A percentile compares a stretch with the other conserved stretches of the same genome.
These are phyloP conservation scores for Funneliformis caledonium DNA, from an alignment of 371 early-diverging fungal species.

Conservation along the genomic window DNA sequence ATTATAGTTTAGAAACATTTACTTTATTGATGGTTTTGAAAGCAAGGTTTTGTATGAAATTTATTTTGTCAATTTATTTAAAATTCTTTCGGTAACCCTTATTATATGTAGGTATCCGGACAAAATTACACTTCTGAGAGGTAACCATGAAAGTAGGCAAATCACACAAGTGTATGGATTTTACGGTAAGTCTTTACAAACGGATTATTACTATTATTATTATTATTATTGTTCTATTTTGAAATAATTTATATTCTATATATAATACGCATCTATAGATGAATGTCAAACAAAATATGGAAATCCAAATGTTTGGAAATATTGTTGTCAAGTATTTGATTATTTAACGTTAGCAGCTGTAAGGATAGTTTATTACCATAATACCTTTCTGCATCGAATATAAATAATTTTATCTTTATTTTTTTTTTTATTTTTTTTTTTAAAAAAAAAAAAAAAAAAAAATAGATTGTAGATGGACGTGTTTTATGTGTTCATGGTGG, in stretches of 20 bases:
- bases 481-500: slow-evolving; percentile 99
- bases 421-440: neutral
- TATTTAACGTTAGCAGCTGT: slow-evolving; percentile 97
- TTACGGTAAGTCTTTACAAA: slow-evolving; percentile 67
- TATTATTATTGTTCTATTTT: neutral
- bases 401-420: neutral
- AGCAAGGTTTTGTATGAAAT: slow-evolving; percentile 66
- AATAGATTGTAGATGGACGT: slow-evolving; percentile 84
- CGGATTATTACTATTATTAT: slow-evolving; percentile 29
- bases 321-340: slow-evolving; percentile 99
- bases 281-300: slow-evolving; percentile 98
- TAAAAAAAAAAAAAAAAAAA: neutral
- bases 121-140: slow-evolving; percentile 96
- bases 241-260: neutral
- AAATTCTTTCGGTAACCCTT: neutral
- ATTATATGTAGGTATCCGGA: slow-evolving; percentile 80
- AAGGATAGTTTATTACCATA: slow-evolving; percentile 38
- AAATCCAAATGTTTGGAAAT: slow-evolving; percentile 98
- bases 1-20: slow-evolving; percentile 98
- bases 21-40: slow-evolving; percentile 93
- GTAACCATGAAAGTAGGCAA: slow-evolving; percentile 99
- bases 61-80: neutral
- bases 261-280: slow-evolving; percentile 55
- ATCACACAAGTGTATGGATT: slow-evolving; percentile 99
- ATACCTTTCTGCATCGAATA: neutral